These are phyloP conservation scores for Brassica balearica DNA, from an alignment of 441 rosid genomes.

Conservation along the genomic window DNA sequence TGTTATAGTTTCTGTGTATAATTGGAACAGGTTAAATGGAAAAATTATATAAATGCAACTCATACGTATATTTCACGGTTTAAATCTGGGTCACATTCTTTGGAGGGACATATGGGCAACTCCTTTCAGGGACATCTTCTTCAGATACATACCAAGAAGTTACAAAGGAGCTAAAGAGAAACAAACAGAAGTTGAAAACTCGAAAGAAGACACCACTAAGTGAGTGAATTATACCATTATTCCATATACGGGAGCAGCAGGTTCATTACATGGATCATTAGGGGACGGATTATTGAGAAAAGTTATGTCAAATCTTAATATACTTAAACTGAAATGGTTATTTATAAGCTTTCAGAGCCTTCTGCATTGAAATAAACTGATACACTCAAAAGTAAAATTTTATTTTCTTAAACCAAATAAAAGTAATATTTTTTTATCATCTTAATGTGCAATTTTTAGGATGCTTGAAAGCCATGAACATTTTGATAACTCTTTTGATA, in stretches of 20 bases:
- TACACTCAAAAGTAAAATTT: not conserved
- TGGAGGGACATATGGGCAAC: not conserved
- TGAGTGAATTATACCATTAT: not conserved
- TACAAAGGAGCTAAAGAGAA: not conserved
- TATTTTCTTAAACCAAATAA: too few species aligned
- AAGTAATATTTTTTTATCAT: too few species aligned
- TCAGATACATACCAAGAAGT: not conserved
- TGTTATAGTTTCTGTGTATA: constrained; percentile 45
- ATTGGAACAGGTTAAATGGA: constrained; percentile 36
- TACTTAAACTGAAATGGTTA: not conserved
- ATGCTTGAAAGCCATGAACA: not conserved
- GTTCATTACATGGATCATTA: not conserved
- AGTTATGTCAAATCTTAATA: not conserved
- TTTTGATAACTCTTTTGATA: too few species aligned
- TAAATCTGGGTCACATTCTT: not conserved
- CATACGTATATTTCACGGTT: constrained; percentile 9
- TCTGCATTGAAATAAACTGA: not conserved
- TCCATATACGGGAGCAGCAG: not conserved
- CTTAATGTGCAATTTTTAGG: not conserved
- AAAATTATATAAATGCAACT: constrained; percentile 27
- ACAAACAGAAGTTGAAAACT: not conserved
- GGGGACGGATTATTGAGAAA: not conserved
- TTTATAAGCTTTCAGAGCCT: not conserved
- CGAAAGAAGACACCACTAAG: not conserved
- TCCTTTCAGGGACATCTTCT: not conserved